These are phyloP conservation scores for Candida michaelii DNA, from an alignment of 805 yeast genomes.

Conservation along the genomic window DNA sequence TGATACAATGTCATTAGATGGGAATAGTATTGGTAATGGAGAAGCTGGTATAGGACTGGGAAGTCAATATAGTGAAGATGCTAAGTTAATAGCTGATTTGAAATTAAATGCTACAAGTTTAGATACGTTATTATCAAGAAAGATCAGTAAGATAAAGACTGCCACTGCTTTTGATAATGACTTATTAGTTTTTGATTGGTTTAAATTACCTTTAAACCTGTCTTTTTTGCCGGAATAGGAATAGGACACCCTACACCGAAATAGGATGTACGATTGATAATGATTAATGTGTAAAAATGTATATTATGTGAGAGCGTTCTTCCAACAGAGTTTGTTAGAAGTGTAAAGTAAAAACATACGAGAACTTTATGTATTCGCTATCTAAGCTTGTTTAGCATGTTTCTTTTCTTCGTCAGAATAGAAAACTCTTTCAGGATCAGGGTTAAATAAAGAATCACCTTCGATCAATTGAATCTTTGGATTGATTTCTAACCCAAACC, in stretches of 20 bases:
- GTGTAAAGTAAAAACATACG: no score
- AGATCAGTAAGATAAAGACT: conserved; percentile 15
- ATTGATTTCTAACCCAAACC: conserved; percentile 49
- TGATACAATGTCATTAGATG: conserved; percentile 13
- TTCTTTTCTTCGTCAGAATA: conserved; percentile 15
- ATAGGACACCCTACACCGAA: no score
- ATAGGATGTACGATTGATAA: background rate
- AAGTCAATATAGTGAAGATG: conserved; percentile 13
- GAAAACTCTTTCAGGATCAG: conserved; percentile 41
- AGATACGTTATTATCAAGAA: conserved; percentile 16
- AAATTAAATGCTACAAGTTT: conserved; percentile 18
- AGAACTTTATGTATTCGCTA: background rate
- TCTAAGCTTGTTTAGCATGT: conserved; percentile 1
- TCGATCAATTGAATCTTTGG: conserved; percentile 42
- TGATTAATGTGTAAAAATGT: conserved; percentile 2
- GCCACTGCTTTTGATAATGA: conserved; percentile 13
- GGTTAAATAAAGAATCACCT: conserved; percentile 38
- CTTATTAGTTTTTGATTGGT: conserved; percentile 18
- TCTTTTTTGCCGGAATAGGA: conserved; percentile 3
- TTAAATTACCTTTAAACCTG: conserved; percentile 14
- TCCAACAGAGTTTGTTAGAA: no score
- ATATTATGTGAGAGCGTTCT: no score
- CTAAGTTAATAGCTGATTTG: conserved; percentile 17
- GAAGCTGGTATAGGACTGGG: conserved; percentile 8
- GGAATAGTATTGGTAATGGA: conserved; percentile 10